These are phyloP conservation scores for Botrytis sinoallii DNA, from an alignment of 2,329 filamentous ascomycete genomes.

Conservation along the genomic window DNA sequence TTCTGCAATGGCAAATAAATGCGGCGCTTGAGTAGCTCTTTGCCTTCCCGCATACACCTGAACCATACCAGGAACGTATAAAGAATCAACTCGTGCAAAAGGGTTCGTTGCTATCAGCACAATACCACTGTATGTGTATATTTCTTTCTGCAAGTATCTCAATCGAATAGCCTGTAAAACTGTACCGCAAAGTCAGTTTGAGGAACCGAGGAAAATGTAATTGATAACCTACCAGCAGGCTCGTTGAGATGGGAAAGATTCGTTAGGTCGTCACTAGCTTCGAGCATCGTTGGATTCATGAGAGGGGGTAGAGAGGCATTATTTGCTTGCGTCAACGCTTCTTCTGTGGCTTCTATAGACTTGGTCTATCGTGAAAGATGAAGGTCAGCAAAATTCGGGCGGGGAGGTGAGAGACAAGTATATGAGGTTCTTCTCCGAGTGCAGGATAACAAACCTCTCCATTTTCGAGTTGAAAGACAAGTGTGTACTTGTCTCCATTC, in stretches of 20 bases:
- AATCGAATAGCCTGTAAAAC: conserved; percentile 96
- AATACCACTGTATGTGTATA: conserved; percentile 99
- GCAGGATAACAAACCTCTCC: conserved; percentile 67
- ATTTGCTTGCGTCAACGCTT: conserved; percentile 72
- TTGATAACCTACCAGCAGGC: conserved; percentile 70
- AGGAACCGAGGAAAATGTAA: neutral
- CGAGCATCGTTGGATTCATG: conserved; percentile 97
- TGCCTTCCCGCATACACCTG: conserved; percentile 98
- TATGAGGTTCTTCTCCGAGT: conserved; percentile 14
- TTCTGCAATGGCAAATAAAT: conserved; percentile 97
- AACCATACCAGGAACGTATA: conserved; percentile 99
- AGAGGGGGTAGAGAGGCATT: conserved; percentile 80
- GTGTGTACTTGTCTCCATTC: conserved; percentile 79
- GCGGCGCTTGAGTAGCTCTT: conserved; percentile 91
- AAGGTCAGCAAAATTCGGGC: conserved; percentile 32
- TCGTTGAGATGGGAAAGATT: conserved; percentile 98
- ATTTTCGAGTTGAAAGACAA: conserved; percentile 87
- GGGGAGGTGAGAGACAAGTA: conserved; percentile 9
- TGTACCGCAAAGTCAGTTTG: conserved; percentile 42
- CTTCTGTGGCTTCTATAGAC: conserved; percentile 71
- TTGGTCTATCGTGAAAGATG: conserved; percentile 57
- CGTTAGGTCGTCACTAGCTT: conserved; percentile 96
- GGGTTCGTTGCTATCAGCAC: conserved; percentile 98
- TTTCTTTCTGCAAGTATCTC: conserved; percentile 96
- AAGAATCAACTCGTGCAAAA: conserved; percentile 93